Evolutionary conservation across 306 rosid genomes (phyloP).

Genomic region (Abrus pulchellus): DNA sequence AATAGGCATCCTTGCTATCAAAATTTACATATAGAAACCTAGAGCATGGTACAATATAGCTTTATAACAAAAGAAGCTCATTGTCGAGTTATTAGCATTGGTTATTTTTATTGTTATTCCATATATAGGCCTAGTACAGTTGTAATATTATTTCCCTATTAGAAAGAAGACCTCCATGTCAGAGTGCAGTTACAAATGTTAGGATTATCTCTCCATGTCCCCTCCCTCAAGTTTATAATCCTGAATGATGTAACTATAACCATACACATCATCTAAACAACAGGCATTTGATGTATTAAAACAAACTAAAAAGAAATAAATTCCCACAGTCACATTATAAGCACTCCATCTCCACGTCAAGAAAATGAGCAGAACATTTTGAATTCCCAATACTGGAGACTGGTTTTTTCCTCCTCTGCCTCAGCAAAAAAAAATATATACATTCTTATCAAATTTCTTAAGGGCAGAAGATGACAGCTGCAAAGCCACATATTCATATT

Average conservation of each 20-base stretch:
- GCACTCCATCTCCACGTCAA: slow-evolving; percentile 15
- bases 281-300: slow-evolving; percentile 19
- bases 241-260: slow-evolving; percentile 6
- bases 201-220: slow-evolving; percentile 27
- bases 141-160: slow-evolving; percentile 23
- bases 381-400: neutral
- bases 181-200: slow-evolving; percentile 8
- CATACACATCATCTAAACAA: slow-evolving; percentile 15
- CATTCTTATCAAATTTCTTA: slow-evolving; percentile 15
- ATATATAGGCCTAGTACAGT: neutral
- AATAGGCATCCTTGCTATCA: slow-evolving; percentile 40
- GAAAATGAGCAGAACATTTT: neutral
- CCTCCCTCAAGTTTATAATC: neutral
- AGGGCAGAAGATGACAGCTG: slow-evolving; percentile 38
- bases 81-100: neutral
- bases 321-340: slow-evolving; percentile 32
- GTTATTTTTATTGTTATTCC: neutral
- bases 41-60: slow-evolving; percentile 24
- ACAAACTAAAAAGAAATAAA: slow-evolving; percentile 6
- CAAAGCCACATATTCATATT: slow-evolving; percentile 15
- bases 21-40: slow-evolving; percentile 23
- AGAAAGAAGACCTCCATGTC: slow-evolving; percentile 23
- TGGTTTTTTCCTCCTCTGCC: slow-evolving; percentile 12
- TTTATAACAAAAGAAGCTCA: slow-evolving; percentile 26
- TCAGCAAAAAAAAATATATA: slow-evolving; percentile 3